Percentiles rank a stretch among this genome's conserved stretches.
Conservation (phyloP, 495 filamentous ascomycete species). For the Ascobolus immersus region DNA sequence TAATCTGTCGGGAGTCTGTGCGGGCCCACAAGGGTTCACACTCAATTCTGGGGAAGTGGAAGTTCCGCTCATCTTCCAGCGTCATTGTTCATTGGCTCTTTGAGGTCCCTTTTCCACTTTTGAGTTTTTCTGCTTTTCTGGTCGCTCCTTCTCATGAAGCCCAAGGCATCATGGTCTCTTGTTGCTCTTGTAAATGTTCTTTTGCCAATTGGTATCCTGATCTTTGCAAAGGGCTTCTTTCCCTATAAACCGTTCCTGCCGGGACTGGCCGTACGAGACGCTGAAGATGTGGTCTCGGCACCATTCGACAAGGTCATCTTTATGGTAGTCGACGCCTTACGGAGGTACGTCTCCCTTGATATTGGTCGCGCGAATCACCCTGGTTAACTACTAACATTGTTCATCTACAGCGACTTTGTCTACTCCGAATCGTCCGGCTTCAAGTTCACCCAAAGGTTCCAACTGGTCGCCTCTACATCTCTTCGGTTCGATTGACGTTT, state of each 20-base stretch:
- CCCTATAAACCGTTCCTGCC: constrained; percentile 85
- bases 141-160: constrained; percentile 11
- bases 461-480: constrained; percentile 7
- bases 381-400: neutral
- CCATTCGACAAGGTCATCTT: constrained; percentile 78
- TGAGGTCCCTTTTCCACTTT: too few species aligned
- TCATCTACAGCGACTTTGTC: constrained; percentile 68
- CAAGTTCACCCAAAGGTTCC: constrained; percentile 66
- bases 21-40: too few species aligned
- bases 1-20: too few species aligned
- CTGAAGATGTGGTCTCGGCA: constrained; percentile 25
- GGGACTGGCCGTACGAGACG: constrained; percentile 44
- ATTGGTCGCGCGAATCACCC: neutral
- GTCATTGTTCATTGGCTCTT: too few species aligned
- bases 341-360: constrained; percentile 33
- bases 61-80: too few species aligned
- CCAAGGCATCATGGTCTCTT: constrained; percentile 19
- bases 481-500: constrained; percentile 7
- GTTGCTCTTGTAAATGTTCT: constrained; percentile 42
- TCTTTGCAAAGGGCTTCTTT: constrained; percentile 86
- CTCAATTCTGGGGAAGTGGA: too few species aligned
- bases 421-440: constrained; percentile 64
- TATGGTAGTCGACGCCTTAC: constrained; percentile 89
- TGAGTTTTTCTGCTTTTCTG: too few species aligned
- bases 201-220: constrained; percentile 47